A percentile compares a stretch with the other conserved stretches of the same genome.
Evolutionary conservation across 75 land plant genomes (phyloP).

Genomic region (Larix kaempferi): DNA sequence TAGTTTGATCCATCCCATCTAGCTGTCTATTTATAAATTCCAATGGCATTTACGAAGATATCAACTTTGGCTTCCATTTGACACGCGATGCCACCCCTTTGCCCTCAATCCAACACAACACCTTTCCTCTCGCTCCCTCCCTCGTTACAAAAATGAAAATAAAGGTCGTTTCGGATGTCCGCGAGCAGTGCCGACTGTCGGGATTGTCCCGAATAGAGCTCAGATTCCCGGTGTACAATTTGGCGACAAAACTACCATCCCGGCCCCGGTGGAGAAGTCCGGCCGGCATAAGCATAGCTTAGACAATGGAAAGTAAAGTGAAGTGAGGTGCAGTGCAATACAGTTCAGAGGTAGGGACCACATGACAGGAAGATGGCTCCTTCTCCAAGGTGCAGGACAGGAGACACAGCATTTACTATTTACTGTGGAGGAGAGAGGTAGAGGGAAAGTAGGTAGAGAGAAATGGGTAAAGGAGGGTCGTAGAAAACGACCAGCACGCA

Average conservation of each 20-base stretch:
- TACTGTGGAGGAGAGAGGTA: not conserved
- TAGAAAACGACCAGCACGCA: not conserved
- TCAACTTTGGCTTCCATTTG: not conserved
- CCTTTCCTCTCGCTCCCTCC: not conserved
- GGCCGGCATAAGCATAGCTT: not conserved
- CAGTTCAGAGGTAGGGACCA: not conserved
- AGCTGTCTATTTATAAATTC: conserved; percentile 1
- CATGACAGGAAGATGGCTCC: not conserved
- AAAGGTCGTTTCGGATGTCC: not conserved
- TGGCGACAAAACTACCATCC: not conserved
- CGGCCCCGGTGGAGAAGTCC: not conserved
- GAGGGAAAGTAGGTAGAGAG: not conserved
- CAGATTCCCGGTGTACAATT: not conserved
- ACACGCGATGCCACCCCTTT: not conserved
- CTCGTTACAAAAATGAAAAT: not conserved
- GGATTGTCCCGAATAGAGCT: not conserved
- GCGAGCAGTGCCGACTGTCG: conserved; percentile 12
- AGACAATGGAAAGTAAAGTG: not conserved
- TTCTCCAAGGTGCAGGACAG: not conserved
- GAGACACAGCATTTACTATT: not conserved
- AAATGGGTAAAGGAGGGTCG: not conserved
- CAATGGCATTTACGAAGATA: not conserved
- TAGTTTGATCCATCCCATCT: not conserved
- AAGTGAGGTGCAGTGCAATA: not conserved
- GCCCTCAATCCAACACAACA: not conserved